Conservation (phyloP, 2,329 filamentous ascomycete species). For the Teratosphaeria nubilosa region DNA sequence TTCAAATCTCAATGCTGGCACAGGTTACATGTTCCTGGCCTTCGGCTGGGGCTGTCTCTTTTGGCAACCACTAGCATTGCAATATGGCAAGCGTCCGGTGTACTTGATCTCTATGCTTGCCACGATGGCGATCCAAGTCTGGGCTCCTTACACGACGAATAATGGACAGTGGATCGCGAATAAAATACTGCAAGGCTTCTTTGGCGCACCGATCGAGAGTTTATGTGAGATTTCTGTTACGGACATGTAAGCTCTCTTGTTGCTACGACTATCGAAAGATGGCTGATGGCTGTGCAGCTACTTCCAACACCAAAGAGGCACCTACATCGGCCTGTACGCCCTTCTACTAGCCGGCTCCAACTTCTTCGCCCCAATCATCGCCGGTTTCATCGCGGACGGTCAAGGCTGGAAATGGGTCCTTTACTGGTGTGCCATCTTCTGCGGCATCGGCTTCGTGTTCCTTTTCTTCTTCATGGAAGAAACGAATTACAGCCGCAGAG, state of each 20-base stretch:
- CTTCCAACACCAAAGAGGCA: conserved; percentile 22
- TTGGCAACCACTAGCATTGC: conserved; percentile 44
- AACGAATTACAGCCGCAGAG: conserved; percentile 38
- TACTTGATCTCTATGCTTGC: conserved; percentile 37
- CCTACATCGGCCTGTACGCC: conserved; percentile 20
- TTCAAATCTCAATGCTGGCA: conserved; percentile 38
- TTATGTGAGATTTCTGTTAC: conserved; percentile 30
- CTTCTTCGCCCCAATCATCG: conserved; percentile 33
- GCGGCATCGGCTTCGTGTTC: conserved; percentile 39
- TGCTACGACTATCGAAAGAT: not conserved
- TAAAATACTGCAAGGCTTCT: conserved; percentile 35
- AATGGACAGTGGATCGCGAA: conserved; percentile 40
- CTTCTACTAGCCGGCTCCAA: conserved; percentile 15
- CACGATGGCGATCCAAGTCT: conserved; percentile 33
- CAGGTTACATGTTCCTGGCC: conserved; percentile 23
- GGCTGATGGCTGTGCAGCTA: conserved; percentile 5
- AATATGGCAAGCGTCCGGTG: conserved; percentile 41
- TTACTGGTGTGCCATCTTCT: conserved; percentile 45
- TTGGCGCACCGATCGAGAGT: conserved; percentile 40
- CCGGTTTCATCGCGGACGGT: conserved; percentile 41
- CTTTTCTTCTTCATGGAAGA: conserved; percentile 53
- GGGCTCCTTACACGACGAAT: conserved; percentile 35
- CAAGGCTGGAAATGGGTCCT: conserved; percentile 43
- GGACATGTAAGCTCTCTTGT: conserved; percentile 9
- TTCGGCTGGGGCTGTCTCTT: conserved; percentile 27